A percentile compares a stretch with the other conserved stretches of the same genome.
These are phyloP conservation scores for Ophiostoma perfectum DNA, from an alignment of 2,329 filamentous ascomycete genomes.

Conservation along the genomic window DNA sequence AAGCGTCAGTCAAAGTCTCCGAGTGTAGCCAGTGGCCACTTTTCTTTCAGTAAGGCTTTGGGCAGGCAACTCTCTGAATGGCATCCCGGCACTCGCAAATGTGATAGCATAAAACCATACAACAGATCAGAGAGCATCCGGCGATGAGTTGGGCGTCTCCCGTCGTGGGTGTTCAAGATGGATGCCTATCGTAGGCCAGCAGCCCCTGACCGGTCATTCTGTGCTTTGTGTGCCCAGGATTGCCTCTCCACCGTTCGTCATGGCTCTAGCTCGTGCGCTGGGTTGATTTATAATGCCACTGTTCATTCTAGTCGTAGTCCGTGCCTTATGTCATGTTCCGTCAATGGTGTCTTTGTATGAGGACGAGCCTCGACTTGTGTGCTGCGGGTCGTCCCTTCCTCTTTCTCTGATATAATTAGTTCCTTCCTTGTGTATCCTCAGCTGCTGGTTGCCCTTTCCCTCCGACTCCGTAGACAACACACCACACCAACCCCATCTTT, in stretches of 20 bases:
- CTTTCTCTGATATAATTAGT: not conserved
- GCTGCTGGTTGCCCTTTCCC: too few relatives aligned
- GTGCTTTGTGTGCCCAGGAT: not conserved
- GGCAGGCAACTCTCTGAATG: not conserved
- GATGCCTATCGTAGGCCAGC: too few relatives aligned
- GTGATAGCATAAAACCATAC: too few relatives aligned
- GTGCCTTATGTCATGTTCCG: not conserved
- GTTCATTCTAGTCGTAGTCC: not conserved
- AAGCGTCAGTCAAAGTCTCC: not conserved
- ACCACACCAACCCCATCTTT: not conserved
- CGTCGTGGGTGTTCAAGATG: too few relatives aligned
- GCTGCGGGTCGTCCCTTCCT: not conserved
- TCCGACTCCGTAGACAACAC: too few relatives aligned
- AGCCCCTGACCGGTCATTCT: too few relatives aligned
- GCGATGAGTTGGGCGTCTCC: too few relatives aligned
- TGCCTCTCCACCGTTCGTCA: not conserved
- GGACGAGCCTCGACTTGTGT: not conserved
- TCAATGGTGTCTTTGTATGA: not conserved
- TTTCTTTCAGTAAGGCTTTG: too few relatives aligned
- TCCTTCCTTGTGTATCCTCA: not conserved
- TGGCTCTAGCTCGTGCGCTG: not conserved
- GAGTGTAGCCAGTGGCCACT: not conserved
- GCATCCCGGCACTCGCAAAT: too few relatives aligned
- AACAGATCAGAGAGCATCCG: too few relatives aligned
- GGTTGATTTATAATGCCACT: constrained; percentile 7